Percentiles rank a stretch among this genome's conserved stretches.
These are phyloP conservation scores for Trichaptum fuscoviolaceum DNA, from an alignment of 768 basidiomycete species.

Conservation along the genomic window DNA sequence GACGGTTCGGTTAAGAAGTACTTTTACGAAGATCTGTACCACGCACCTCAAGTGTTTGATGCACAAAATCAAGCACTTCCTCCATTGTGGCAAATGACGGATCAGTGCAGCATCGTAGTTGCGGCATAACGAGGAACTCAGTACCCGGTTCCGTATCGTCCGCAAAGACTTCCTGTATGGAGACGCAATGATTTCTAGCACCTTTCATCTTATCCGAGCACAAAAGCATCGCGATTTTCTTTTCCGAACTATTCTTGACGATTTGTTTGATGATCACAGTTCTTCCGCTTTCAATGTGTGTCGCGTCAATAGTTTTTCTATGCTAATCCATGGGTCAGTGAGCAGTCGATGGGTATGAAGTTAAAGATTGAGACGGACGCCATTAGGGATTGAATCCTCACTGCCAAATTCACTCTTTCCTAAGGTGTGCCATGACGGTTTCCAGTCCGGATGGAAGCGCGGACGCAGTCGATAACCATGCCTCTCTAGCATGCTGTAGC, in stretches of 20 bases:
- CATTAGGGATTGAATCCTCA: too few relatives aligned
- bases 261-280: not conserved
- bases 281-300: not conserved
- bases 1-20: not conserved
- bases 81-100: conserved; percentile 15
- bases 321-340: too few relatives aligned
- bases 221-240: too few relatives aligned
- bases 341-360: too few relatives aligned
- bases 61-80: conserved; percentile 16
- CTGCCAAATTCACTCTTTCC: too few relatives aligned
- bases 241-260: too few relatives aligned
- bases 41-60: conserved; percentile 19
- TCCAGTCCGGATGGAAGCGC: conserved; percentile 22
- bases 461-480: conserved; percentile 22
- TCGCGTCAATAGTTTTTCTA: not conserved
- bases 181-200: conserved; percentile 17
- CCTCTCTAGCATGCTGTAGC: conserved; percentile 2
- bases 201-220: conserved; percentile 5
- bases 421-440: conserved; percentile 18
- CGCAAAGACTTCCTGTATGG: conserved; percentile 14
- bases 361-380: too few relatives aligned
- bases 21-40: not conserved
- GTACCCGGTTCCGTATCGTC: conserved; percentile 5
- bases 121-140: conserved; percentile 19
- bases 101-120: conserved; percentile 13